A percentile compares a stretch with the other conserved stretches of the same genome.
These are phyloP conservation scores for Annulohypoxylon bovei DNA, from an alignment of 495 filamentous ascomycete species.

Conservation along the genomic window DNA sequence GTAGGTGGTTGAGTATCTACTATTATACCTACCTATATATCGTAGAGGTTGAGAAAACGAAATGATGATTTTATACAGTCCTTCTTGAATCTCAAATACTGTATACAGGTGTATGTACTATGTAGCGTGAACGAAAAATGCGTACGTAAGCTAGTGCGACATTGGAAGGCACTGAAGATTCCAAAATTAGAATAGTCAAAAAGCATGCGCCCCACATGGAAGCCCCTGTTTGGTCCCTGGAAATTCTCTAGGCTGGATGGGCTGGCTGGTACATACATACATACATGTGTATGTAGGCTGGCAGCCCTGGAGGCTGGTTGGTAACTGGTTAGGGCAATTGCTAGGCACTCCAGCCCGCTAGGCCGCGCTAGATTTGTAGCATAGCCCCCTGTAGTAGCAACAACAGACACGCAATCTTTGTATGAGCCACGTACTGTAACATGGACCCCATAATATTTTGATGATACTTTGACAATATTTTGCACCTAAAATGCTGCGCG, in stretches of 20 bases:
- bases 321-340: background rate
- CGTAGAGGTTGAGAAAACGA: background rate
- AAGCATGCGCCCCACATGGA: background rate
- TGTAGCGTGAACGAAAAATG: background rate
- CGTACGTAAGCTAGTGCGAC: constrained; percentile 20
- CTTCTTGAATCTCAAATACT: too few relatives aligned
- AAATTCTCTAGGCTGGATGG: background rate
- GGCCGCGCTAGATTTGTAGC: background rate
- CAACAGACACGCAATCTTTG: constrained; percentile 5
- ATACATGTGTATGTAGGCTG: background rate
- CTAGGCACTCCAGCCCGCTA: background rate
- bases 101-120: background rate
- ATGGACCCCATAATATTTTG: background rate
- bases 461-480: background rate
- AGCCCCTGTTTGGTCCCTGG: constrained; percentile 14
- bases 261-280: background rate
- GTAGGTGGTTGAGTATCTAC: too few relatives aligned
- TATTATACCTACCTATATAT: too few relatives aligned
- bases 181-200: constrained; percentile 16
- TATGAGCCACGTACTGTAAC: background rate
- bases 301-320: too few relatives aligned
- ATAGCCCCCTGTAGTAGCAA: constrained; percentile 20
- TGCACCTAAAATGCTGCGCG: background rate
- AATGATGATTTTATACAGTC: background rate
- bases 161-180: constrained; percentile 27